Percentiles rank a stretch among this genome's conserved stretches.
Conservation (phyloP, 1,284 basidiomycete genomes). For the Gastroboletus turbinatus region DNA sequence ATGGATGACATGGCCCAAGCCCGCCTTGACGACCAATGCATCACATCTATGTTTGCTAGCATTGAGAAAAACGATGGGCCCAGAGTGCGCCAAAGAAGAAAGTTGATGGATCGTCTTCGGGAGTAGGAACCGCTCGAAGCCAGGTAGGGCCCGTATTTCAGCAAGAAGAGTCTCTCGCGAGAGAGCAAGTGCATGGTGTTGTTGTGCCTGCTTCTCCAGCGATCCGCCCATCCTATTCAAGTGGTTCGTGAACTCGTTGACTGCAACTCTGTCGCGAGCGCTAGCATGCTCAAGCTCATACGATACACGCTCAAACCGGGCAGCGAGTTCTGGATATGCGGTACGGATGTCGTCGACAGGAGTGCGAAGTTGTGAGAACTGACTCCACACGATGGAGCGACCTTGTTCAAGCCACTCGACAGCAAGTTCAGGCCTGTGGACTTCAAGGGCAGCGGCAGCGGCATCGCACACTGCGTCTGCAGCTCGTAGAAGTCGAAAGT, state of each 20-base stretch:
- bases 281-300: neutral
- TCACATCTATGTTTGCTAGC: conserved; percentile 5
- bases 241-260: too few relatives aligned
- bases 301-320: neutral
- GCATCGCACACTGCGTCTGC: neutral
- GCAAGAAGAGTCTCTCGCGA: neutral
- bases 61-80: conserved; percentile 4
- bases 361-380: conserved; percentile 7
- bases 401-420: conserved; percentile 13
- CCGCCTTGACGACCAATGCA: conserved; percentile 1
- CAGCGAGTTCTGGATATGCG: neutral
- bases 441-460: neutral
- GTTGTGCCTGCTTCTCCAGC: neutral
- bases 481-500: neutral
- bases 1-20: neutral
- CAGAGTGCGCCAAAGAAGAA: neutral
- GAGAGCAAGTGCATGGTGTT: neutral
- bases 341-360: neutral
- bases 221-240: neutral
- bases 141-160: conserved; percentile 1
- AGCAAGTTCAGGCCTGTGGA: neutral
- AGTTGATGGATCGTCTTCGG: conserved; percentile 5
- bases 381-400: conserved; percentile 4
- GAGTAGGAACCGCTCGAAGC: conserved; percentile 7
- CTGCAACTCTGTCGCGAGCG: too few relatives aligned